These are phyloP conservation scores for Ogataea pini DNA, from an alignment of 805 yeast genomes.

Conservation along the genomic window DNA sequence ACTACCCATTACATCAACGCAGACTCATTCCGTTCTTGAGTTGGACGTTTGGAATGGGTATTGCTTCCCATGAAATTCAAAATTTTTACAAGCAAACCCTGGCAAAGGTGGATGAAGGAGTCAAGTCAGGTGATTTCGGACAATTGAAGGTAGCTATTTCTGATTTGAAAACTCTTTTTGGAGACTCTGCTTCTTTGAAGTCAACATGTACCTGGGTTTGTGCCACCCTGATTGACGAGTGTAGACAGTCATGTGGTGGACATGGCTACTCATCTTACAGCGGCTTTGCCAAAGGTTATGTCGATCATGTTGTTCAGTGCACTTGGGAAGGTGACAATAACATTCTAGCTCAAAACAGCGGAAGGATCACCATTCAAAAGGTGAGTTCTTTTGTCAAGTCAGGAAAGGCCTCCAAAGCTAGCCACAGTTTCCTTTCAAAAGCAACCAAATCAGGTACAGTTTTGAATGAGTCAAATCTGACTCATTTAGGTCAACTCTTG, in stretches of 20 bases:
- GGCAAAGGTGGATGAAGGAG: conserved; percentile 54
- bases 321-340: conserved; percentile 99
- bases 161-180: conserved; percentile 74
- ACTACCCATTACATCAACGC: conserved; percentile 87
- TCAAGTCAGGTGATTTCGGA: conserved; percentile 47
- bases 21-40: conserved; percentile 86
- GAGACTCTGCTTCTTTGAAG: conserved; percentile 83
- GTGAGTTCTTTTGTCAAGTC: conserved; percentile 39
- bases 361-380: conserved; percentile 68
- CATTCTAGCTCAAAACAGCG: conserved; percentile 79
- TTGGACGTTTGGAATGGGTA: conserved; percentile 71
- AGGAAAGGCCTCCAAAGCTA: conserved; percentile 48
- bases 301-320: conserved; percentile 96
- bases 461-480: conserved; percentile 32
- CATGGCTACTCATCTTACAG: conserved; percentile 94
- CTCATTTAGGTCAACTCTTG: conserved; percentile 35
- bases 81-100: conserved; percentile 51
- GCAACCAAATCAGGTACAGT: conserved; percentile 35
- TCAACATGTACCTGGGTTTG: conserved; percentile 89
- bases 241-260: conserved; percentile 94
- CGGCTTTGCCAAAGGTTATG: conserved; percentile 85
- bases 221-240: conserved; percentile 78
- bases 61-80: conserved; percentile 66
- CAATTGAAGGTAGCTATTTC: conserved; percentile 49
- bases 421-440: conserved; percentile 40